phyloP scores from a whole-genome alignment of 2,329 filamentous ascomycete species.

The Zarea fungicola region DNA sequence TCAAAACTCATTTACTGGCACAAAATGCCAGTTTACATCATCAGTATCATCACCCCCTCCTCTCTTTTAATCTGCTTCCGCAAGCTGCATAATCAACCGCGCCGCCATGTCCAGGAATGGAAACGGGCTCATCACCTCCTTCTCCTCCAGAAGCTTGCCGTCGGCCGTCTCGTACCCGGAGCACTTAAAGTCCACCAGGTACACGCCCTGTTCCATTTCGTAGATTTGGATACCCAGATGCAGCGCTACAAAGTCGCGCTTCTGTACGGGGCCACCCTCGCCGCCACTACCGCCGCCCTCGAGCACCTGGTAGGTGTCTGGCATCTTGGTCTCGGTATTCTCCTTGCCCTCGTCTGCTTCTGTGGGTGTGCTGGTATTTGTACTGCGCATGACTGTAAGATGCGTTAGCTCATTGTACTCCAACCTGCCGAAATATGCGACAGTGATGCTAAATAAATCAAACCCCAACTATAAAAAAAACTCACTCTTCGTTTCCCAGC shows the following conservation, averaged over 20 bases:
- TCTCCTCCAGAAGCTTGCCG: slow-evolving; percentile 76
- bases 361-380: slow-evolving; percentile 18
- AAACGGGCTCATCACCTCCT: slow-evolving; percentile 91
- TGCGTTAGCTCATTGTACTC: too few relatives aligned
- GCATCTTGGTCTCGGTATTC: slow-evolving; percentile 21
- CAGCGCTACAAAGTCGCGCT: slow-evolving; percentile 72
- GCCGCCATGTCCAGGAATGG: slow-evolving; percentile 93
- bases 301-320: slow-evolving; percentile 35
- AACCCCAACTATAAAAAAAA: slow-evolving; percentile 27
- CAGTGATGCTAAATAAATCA: too few relatives aligned
- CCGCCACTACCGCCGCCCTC: too few relatives aligned
- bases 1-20: too few relatives aligned
- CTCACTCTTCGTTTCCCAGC: slow-evolving; percentile 79
- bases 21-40: too few relatives aligned
- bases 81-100: slow-evolving; percentile 86
- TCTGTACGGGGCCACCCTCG: slow-evolving; percentile 34
- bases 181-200: slow-evolving; percentile 97
- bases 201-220: slow-evolving; percentile 86
- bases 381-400: slow-evolving; percentile 34
- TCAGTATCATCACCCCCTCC: too few relatives aligned
- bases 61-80: slow-evolving; percentile 50
- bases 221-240: slow-evolving; percentile 96
- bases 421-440: too few relatives aligned
- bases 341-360: slow-evolving; percentile 10
- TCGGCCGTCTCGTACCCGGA: slow-evolving; percentile 84